Evolutionary conservation across 1,284 basidiomycete species (phyloP), one percentile per base, ranked within the genome.

Genomic region (Prillingera fragicola): DNA sequence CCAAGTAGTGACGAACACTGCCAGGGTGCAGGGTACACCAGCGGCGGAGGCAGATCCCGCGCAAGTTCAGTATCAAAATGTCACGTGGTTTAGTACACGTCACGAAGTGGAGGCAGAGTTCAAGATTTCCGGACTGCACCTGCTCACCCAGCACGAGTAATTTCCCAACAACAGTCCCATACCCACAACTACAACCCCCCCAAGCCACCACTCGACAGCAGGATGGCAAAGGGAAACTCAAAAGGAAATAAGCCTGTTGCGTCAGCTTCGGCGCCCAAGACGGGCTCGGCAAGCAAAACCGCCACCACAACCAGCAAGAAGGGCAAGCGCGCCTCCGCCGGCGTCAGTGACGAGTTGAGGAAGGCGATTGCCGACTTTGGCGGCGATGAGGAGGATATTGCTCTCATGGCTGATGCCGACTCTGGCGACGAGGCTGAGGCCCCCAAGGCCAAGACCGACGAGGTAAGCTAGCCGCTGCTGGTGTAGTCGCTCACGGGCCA

Each of bases 311-410:
- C 31, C 17, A 26, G 17, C 18, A 41, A 45, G 39, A 9, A 38
- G 5, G 19, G 27, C n/a, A 22, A 41, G 38, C 36, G 37, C 2
- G 33, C 26, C 6, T 32, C 27, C 31, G 13, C 28, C 3, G 14
- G 21, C 19, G 39, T 60, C 37, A 65, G 56, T 40, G 63, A 62
- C 35, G 57, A 55, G 27, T 54, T 76, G 1, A 55, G 62, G 39
- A 52, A 67, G 32, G 74, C 70, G 18, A 67, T 79, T 18, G 61
- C 70, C 24, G 76, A 76, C 13, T 65, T 79, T 3, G 78, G 78
- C 19, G 78, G 78, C 7, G 75, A 77, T 51, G 74, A 77, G 17
- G 69, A 70, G 19, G 78, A 80, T 57, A 60, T 75, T 22, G 69
- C 74, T n/a, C 55, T 79, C 35, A 59, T 80, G 15, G 65, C 70